These are phyloP conservation scores for Penicillium diatomitis DNA, from an alignment of 495 filamentous ascomycete genomes.

Conservation along the genomic window DNA sequence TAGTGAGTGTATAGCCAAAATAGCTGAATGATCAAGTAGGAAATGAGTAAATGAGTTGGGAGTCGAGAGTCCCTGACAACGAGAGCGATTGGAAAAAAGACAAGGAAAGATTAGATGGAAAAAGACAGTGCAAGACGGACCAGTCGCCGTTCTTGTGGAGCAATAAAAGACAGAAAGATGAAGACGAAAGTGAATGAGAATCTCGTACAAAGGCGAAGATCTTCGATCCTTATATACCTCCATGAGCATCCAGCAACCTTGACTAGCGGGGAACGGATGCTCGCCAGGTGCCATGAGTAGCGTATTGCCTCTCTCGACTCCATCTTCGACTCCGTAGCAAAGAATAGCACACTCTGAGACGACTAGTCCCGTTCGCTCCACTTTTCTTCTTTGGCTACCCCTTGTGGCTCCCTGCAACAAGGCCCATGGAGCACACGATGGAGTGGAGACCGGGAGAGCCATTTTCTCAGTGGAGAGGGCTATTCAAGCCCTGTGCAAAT, in stretches of 20 bases:
- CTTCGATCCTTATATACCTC: slow-evolving; percentile 34
- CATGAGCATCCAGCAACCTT: slow-evolving; percentile 11
- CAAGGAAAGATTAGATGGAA: slow-evolving; percentile 8
- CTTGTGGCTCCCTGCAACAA: background rate
- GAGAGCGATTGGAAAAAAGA: slow-evolving; percentile 9
- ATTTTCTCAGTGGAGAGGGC: background rate
- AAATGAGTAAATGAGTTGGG: slow-evolving; percentile 7
- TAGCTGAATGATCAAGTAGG: background rate
- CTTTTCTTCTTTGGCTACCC: background rate
- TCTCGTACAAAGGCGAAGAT: slow-evolving; percentile 17
- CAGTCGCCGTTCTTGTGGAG: slow-evolving; percentile 11
- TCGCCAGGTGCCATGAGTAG: background rate
- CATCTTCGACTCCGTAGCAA: background rate
- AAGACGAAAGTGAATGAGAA: slow-evolving; percentile 12
- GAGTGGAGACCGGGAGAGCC: background rate
- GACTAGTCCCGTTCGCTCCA: slow-evolving; percentile 4
- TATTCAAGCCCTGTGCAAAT: too few species aligned
- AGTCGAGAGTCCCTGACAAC: slow-evolving; percentile 6
- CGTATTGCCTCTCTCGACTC: background rate
- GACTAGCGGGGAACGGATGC: background rate
- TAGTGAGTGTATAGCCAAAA: slow-evolving; percentile 15
- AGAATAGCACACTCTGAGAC: background rate
- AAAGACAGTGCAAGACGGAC: slow-evolving; percentile 9
- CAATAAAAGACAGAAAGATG: slow-evolving; percentile 33
- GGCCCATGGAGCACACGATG: too few species aligned